Percentiles rank a stretch among this genome's conserved stretches.
These are phyloP conservation scores for Ceratocystis ficicola DNA, from an alignment of 2,329 filamentous ascomycete species.

Conservation along the genomic window DNA sequence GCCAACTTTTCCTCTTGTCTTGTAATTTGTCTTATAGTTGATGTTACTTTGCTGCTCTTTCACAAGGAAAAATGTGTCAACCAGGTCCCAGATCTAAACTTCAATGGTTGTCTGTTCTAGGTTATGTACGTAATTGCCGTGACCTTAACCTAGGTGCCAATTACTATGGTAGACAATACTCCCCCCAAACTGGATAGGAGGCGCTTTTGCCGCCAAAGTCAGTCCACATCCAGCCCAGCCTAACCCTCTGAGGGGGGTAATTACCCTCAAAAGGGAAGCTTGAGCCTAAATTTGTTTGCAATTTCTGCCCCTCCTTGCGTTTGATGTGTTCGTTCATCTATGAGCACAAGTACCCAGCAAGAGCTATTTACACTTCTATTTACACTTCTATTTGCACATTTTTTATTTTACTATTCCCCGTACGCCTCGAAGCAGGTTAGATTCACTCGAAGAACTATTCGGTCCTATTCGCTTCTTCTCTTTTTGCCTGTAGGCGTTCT, in stretches of 20 bases:
- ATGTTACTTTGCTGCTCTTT: too few relatives aligned
- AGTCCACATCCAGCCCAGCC: neutral
- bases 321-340: neutral
- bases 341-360: neutral
- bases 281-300: slow-evolving; percentile 4
- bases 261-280: neutral
- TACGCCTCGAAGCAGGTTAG: neutral
- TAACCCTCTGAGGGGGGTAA: neutral
- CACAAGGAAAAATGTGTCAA: too few relatives aligned
- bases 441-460: neutral
- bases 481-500: slow-evolving; percentile 11
- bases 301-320: slow-evolving; percentile 14
- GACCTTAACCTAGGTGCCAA: neutral
- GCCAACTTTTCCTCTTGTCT: neutral
- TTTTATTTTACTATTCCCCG: slow-evolving; percentile 16
- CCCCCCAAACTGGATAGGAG: too few relatives aligned
- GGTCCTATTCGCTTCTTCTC: neutral
- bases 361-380: neutral
- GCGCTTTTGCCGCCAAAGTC: neutral
- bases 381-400: neutral
- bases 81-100: too few relatives aligned
- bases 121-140: neutral
- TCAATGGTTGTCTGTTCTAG: too few relatives aligned
- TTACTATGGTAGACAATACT: neutral
- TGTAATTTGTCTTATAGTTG: neutral